Base-by-base conservation (phyloP, 1,284 basidiomycete species). In the Boletus albobrunnescens region DNA sequence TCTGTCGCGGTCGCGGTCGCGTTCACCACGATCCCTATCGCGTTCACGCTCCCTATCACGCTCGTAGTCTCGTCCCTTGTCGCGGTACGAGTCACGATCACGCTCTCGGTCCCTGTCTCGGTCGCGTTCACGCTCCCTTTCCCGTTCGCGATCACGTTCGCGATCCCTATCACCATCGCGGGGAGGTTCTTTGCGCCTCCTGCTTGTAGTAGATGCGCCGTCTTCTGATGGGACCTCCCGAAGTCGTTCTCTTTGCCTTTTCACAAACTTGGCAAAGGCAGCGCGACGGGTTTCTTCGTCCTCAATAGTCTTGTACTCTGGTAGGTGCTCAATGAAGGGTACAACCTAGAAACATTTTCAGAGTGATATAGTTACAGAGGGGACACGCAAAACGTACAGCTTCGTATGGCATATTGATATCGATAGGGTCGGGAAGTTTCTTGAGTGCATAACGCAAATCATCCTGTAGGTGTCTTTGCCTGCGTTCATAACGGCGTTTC, bases 381-480 rank as follows among this genome's bases (percentile, higher is more conserved):
- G 30, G 30, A n/a, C n/a, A n/a, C 7, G 36, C 19, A 33, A 30
- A 19, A 68, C 78, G 49, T 56, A 89, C 91, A 53, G 87, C 81
- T 58, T 95, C 92, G 59, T 86, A 96, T 0, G 83, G 64, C 50
- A 83, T 65, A 20, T 72, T 82, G 35, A 92, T 60, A 53, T 93
- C 87, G 36, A 95, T 69, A 1, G 88, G 78, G 28, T 93, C 85
- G 1, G 88, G 69, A 5, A 95, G 72, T 61, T 95, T 94, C 70
- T 91, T 94, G 53, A 98, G 76, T 0, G 94, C 96, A 67, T 98
- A 97, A 4, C 96, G 87, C 28, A 99, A 74, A 61, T 99, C 96
- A 63, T 99, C 95, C 60, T 96, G 91, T 47, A 90, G 71, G 65
- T 96, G 89, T 19, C 95, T 79, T 51, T 87, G 80, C 58, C 80